Conservation (phyloP, 2,329 filamentous ascomycete genomes). For the Epichloe glyceriae region DNA sequence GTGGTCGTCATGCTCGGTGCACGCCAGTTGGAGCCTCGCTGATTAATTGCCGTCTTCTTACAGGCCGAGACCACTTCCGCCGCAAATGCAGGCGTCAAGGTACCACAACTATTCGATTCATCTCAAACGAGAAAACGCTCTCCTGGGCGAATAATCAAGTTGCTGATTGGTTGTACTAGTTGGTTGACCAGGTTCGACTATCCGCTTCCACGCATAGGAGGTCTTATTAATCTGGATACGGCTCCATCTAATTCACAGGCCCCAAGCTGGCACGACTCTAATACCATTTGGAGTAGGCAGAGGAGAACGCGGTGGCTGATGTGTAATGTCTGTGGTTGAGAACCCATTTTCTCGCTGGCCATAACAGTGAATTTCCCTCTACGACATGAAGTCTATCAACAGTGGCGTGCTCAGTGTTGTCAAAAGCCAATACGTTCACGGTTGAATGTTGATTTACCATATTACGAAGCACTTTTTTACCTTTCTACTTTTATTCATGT, state of each 20-base stretch:
- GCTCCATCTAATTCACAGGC: neutral
- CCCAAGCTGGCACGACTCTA: neutral
- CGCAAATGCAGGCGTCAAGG: constrained; percentile 2
- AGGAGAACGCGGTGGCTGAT: neutral
- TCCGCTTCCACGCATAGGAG: neutral
- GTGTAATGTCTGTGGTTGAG: neutral
- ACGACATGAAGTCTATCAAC: neutral
- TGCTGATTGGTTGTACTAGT: constrained; percentile 6
- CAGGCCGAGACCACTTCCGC: constrained; percentile 11
- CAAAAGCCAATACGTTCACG: neutral
- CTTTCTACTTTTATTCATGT: neutral
- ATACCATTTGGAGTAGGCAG: neutral
- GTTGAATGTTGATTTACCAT: neutral
- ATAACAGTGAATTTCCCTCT: neutral
- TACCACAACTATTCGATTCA: constrained; percentile 1
- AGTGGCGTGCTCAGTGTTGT: neutral
- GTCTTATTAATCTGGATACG: neutral
- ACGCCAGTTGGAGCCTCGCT: constrained; percentile 11
- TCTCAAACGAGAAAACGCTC: neutral
- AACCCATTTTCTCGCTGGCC: neutral
- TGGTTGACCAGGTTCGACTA: neutral
- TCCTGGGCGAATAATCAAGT: constrained; percentile 3
- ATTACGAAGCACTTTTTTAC: neutral
- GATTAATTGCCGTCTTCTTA: constrained; percentile 24
- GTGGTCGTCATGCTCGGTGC: neutral